Base-by-base conservation (phyloP, 2,329 filamentous ascomycete genomes). In the Monosporascus sp. region DNA sequence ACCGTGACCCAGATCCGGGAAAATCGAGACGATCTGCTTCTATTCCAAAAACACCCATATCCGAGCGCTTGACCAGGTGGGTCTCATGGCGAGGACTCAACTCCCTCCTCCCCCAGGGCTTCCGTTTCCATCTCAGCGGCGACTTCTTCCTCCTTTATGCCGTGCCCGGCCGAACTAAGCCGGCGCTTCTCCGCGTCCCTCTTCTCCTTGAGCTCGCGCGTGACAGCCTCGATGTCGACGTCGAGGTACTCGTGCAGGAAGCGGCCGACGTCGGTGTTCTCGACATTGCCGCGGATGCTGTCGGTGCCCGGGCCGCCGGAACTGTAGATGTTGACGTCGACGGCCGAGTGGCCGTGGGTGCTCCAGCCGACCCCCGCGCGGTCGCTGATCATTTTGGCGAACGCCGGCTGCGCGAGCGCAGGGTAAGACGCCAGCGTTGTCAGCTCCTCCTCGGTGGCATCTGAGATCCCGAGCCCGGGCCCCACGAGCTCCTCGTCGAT, bases 281-380 rank as follows among this genome's bases (percentile, higher is more conserved):
- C 94, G 52, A 95, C 86, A 69, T 97, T 97, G 7, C 93, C 93
- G 3, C 83, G 75, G 7, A 96, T 77, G 16, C 80, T 76, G 44
- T 82, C 79, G 1, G 86, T 82, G 38, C 82, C 78, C 0, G 82
- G 78, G 3, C 89, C 85, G 46, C 79, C 78, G 0, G 88, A 92
- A 50, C 89, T 87, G 73, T 97, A 99, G 61, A 99, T 90, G 71
- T 99, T 99, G 48, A 99, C 94, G 68, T 99, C 94, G 7, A 94
- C 91, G 50, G 87, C 94, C 20, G 87, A 88, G 73, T 99, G 94
- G 27, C 94, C 94, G 69, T 97, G 93, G 0, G 92, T 96, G 59
- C 83, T 87, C 94, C 94, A 99, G 16, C 94, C 95, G 44, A 96
- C 83, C 66, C 96, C 91, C 1, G 92, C 90, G 56, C 94, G 84